phyloP scores from a whole-genome alignment of 164 flowering plant genomes.

The Hamamelis virginiana region DNA sequence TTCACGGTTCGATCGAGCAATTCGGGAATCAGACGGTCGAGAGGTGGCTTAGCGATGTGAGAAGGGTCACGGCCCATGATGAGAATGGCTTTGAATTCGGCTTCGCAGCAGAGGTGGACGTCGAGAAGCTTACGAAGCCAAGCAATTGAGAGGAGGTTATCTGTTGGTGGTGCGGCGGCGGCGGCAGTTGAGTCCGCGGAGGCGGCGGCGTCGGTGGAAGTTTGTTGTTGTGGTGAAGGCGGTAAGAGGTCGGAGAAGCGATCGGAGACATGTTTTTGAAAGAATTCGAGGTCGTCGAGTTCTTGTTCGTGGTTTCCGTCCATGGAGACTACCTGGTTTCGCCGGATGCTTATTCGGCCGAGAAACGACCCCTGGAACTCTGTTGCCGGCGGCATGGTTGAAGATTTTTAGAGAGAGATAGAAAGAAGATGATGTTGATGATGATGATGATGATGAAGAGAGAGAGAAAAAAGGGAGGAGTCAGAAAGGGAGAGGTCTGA shows the following conservation, averaged over 20 bases:
- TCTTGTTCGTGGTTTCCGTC: constrained; percentile 65
- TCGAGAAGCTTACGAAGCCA: constrained; percentile 77
- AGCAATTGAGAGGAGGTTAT: constrained; percentile 49
- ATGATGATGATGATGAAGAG: background rate
- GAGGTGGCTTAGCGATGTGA: constrained; percentile 52
- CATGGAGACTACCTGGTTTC: constrained; percentile 67
- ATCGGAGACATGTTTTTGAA: constrained; percentile 63
- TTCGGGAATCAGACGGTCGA: constrained; percentile 66
- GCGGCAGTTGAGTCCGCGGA: background rate
- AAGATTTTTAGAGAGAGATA: constrained; percentile 6
- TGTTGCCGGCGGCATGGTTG: constrained; percentile 56
- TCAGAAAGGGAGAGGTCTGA: background rate
- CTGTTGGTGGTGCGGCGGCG: background rate
- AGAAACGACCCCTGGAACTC: constrained; percentile 63
- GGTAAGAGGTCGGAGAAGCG: constrained; percentile 51
- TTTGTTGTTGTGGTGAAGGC: constrained; percentile 6
- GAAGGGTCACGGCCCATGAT: constrained; percentile 61
- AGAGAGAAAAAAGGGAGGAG: constrained; percentile 6
- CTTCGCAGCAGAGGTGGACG: constrained; percentile 66
- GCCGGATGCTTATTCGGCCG: constrained; percentile 79
- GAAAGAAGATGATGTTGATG: constrained; percentile 2
- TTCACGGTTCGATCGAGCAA: constrained; percentile 61
- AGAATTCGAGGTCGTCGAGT: constrained; percentile 62
- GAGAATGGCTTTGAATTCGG: constrained; percentile 69
- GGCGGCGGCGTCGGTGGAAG: constrained; percentile 15